A percentile compares a stretch with the other conserved stretches of the same genome.
phyloP scores from a whole-genome alignment of 345 rosid genomes.

The Luvunga scandens region DNA sequence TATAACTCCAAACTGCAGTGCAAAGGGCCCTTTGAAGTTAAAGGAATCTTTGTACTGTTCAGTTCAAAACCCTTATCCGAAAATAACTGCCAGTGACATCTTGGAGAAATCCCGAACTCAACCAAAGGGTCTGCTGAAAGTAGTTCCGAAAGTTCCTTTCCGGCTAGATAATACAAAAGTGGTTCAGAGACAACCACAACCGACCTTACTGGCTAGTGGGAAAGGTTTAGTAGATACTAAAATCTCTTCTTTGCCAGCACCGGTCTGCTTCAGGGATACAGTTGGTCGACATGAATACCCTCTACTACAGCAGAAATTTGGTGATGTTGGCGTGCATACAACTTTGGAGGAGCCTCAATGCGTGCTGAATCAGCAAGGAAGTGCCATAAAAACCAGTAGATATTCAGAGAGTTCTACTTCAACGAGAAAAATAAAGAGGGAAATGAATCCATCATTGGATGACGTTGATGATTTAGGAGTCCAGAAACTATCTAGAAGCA shows the following conservation, averaged over 20 bases:
- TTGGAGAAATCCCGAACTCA: conserved; percentile 27
- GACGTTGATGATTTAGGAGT: conserved; percentile 22
- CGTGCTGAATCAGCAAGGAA: conserved; percentile 37
- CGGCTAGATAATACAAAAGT: conserved; percentile 25
- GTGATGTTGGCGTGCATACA: conserved; percentile 22
- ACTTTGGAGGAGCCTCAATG: conserved; percentile 31
- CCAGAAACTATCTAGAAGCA: conserved; percentile 25
- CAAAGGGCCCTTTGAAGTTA: conserved; percentile 42
- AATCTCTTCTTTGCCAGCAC: conserved; percentile 30
- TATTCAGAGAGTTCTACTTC: conserved; percentile 26
- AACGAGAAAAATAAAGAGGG: conserved; percentile 20
- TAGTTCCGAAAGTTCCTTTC: conserved; percentile 40
- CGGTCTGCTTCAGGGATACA: conserved; percentile 24
- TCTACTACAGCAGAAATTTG: conserved; percentile 25
- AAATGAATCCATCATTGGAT: conserved; percentile 21
- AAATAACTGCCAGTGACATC: conserved; percentile 19
- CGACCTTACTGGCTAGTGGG: conserved; percentile 15
- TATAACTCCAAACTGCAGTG: conserved; percentile 25
- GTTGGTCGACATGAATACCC: conserved; percentile 27
- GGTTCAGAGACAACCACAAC: conserved; percentile 27
- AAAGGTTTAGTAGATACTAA: conserved; percentile 26
- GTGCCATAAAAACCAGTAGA: conserved; percentile 19
- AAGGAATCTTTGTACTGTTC: conserved; percentile 31
- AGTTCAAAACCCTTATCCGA: conserved; percentile 27
- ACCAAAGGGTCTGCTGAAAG: conserved; percentile 62